Evolutionary conservation across 257 asterid genomes (phyloP).

Genomic region (Fraxinus cuspidata): DNA sequence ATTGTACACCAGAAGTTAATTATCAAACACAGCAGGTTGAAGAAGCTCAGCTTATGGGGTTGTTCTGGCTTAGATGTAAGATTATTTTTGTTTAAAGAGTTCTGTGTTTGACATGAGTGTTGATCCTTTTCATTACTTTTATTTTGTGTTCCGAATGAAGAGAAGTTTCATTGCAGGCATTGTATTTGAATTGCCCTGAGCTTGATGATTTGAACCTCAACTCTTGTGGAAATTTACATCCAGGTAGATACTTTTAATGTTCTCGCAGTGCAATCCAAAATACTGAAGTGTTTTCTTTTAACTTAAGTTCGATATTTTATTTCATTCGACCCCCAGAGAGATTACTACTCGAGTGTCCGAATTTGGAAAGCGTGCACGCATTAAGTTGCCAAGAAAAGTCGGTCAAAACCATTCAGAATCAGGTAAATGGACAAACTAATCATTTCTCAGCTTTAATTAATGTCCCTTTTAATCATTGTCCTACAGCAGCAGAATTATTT

Average conservation of each 20-base stretch:
- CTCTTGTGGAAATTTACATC: slow-evolving; percentile 77
- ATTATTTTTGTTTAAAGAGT: slow-evolving; percentile 20
- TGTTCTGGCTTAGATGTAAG: slow-evolving; percentile 97
- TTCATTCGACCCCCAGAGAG: slow-evolving; percentile 56
- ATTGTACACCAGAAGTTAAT: slow-evolving; percentile 80
- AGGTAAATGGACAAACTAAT: slow-evolving; percentile 46
- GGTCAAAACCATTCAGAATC: slow-evolving; percentile 70
- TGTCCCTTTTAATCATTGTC: too few relatives aligned
- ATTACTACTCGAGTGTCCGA: slow-evolving; percentile 80
- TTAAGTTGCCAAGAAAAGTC: slow-evolving; percentile 64
- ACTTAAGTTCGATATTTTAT: slow-evolving; percentile 1
- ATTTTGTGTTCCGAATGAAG: slow-evolving; percentile 28
- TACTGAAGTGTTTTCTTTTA: not conserved
- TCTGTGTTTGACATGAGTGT: not conserved
- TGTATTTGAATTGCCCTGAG: slow-evolving; percentile 78
- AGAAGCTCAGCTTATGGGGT: slow-evolving; percentile 97
- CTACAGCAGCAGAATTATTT: not conserved
- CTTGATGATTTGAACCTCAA: slow-evolving; percentile 83
- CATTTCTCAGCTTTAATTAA: not conserved
- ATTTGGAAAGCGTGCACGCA: slow-evolving; percentile 80
- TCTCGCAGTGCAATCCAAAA: not conserved
- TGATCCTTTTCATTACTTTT: not conserved
- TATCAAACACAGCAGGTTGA: slow-evolving; percentile 81
- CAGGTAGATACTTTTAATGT: slow-evolving; percentile 51
- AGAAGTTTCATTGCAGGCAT: slow-evolving; percentile 60